A percentile compares a stretch with the other conserved stretches of the same genome.
These are phyloP conservation scores for Cladosporium oxysporum DNA, from an alignment of 2,329 filamentous ascomycete species.

Conservation along the genomic window DNA sequence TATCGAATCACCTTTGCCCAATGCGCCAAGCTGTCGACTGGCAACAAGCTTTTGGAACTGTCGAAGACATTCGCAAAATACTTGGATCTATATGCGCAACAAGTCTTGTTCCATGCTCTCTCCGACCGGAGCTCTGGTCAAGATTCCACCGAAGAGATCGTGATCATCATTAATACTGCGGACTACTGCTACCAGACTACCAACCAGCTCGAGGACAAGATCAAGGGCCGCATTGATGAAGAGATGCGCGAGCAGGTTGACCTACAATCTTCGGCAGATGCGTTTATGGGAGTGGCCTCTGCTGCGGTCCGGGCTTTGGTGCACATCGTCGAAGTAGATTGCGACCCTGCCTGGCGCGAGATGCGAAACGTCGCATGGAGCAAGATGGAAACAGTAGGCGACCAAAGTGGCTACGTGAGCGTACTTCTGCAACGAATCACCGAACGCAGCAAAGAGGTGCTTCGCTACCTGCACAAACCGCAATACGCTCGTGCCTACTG, in stretches of 20 bases:
- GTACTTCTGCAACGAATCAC: constrained; percentile 77
- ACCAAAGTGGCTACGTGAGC: constrained; percentile 88
- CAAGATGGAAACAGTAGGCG: constrained; percentile 87
- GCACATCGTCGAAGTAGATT: constrained; percentile 75
- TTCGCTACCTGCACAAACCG: constrained; percentile 78
- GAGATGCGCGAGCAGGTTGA: constrained; percentile 77
- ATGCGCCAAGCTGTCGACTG: constrained; percentile 92
- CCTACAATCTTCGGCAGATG: constrained; percentile 87
- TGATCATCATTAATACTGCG: constrained; percentile 90
- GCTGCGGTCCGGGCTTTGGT: constrained; percentile 83
- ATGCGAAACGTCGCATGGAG: constrained; percentile 97
- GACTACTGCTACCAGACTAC: constrained; percentile 97
- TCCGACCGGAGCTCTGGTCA: constrained; percentile 59
- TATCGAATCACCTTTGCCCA: constrained; percentile 91
- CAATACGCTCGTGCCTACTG: constrained; percentile 94
- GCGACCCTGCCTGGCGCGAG: constrained; percentile 88
- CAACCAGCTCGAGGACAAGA: constrained; percentile 89
- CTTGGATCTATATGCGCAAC: constrained; percentile 91
- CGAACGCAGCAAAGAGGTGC: constrained; percentile 69
- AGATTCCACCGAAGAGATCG: constrained; percentile 70
- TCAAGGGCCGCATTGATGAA: constrained; percentile 84
- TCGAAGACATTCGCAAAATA: constrained; percentile 87
- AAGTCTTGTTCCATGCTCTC: constrained; percentile 76
- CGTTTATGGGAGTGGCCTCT: constrained; percentile 92
- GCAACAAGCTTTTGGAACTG: constrained; percentile 81